Conservation (phyloP, 2,329 filamentous ascomycete genomes). For the Monilinia laxa region DNA sequence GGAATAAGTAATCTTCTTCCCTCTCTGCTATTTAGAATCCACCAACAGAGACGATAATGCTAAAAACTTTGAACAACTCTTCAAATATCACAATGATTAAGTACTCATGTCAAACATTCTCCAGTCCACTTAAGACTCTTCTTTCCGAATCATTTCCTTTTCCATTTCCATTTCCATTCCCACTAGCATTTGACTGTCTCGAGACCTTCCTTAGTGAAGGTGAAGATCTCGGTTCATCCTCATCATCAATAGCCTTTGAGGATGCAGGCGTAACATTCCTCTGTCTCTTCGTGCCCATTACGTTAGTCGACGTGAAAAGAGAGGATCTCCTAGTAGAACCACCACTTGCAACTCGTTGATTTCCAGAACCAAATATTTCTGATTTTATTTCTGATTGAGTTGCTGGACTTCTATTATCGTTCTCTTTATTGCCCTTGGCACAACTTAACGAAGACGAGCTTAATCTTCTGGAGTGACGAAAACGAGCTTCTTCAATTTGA, state of each 20-base stretch:
- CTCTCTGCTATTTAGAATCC: background rate
- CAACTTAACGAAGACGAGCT: constrained; percentile 16
- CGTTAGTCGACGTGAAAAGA: constrained; percentile 30
- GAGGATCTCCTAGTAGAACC: constrained; percentile 28
- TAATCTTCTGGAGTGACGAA: constrained; percentile 12
- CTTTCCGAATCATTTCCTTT: constrained; percentile 28
- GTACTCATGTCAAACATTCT: constrained; percentile 30
- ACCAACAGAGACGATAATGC: background rate
- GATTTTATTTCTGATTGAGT: background rate
- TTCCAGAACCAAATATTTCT: constrained; percentile 1
- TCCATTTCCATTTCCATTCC: background rate
- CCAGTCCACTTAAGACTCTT: constrained; percentile 32
- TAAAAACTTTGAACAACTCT: background rate
- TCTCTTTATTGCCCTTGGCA: constrained; percentile 12
- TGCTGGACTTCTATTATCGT: constrained; percentile 9
- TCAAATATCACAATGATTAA: background rate
- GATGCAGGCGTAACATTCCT: constrained; percentile 50
- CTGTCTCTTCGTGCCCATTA: constrained; percentile 44
- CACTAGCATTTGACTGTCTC: constrained; percentile 26
- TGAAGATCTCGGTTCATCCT: constrained; percentile 44
- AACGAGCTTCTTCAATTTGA: constrained; percentile 13
- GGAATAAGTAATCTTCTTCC: background rate
- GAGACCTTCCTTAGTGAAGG: constrained; percentile 35
- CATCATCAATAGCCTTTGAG: constrained; percentile 49
- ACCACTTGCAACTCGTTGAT: constrained; percentile 8